phyloP scores from a whole-genome alignment of 2,329 filamentous ascomycete species.

The Xylariaceae sp. region DNA sequence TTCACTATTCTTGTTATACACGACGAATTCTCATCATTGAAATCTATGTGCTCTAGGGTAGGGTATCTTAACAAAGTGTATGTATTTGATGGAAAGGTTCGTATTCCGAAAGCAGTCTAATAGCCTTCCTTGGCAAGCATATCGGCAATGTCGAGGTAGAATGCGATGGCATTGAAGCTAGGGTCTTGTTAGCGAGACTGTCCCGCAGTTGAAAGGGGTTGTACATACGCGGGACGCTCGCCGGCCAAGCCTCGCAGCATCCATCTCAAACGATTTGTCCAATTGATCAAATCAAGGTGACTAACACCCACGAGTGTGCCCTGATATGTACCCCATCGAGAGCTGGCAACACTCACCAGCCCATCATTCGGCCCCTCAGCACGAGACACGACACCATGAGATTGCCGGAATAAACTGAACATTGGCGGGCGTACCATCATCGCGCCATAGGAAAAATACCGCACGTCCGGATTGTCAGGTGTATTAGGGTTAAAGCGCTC shows the following conservation, averaged over 20 bases:
- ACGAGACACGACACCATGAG: slow-evolving; percentile 46
- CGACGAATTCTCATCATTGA: too few relatives aligned
- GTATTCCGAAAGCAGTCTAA: slow-evolving; percentile 24
- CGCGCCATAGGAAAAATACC: slow-evolving; percentile 62
- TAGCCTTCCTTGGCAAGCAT: slow-evolving; percentile 67
- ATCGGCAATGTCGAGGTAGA: slow-evolving; percentile 63
- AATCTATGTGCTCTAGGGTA: too few relatives aligned
- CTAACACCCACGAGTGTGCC: slow-evolving; percentile 59
- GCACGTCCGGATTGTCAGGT: slow-evolving; percentile 48
- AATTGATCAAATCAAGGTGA: slow-evolving; percentile 65
- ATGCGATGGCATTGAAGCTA: slow-evolving; percentile 64
- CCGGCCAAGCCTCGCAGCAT: slow-evolving; percentile 52
- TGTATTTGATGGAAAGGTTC: too few relatives aligned
- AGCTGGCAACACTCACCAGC: slow-evolving; percentile 62
- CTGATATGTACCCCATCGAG: slow-evolving; percentile 60
- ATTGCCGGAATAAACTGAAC: slow-evolving; percentile 59
- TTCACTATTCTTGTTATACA: too few relatives aligned
- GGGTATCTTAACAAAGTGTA: too few relatives aligned
- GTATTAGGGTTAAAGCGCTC: slow-evolving; percentile 56
- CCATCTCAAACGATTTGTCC: slow-evolving; percentile 59
- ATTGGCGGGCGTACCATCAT: slow-evolving; percentile 50
- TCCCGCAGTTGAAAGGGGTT: neutral
- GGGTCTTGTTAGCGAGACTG: slow-evolving; percentile 9
- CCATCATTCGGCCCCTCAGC: slow-evolving; percentile 61
- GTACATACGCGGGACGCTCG: slow-evolving; percentile 47